Base-by-base conservation (phyloP, 257 asterid genomes). In the Ilex aquifolium region DNA sequence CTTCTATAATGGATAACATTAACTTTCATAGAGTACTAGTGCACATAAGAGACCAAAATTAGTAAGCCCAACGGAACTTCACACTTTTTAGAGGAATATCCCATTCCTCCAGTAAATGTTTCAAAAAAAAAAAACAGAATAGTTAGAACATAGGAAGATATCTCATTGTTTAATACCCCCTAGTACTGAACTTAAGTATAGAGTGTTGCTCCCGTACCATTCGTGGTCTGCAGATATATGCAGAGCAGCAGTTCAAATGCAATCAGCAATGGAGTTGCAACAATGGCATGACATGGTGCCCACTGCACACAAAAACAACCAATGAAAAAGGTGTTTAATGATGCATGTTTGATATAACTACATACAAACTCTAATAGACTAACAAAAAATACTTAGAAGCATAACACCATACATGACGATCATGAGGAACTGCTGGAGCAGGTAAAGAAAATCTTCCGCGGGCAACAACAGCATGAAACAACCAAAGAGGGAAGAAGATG, bases 261-360 rank as follows among this genome's bases (percentile, higher is more conserved):
- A 67, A 90, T 77, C 62, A 93, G 90, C 89, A 93, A 76, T 10
- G 99, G 97, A 70, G 72, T 81, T 49, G 95, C 99, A 80, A 86
- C 97, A 76, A 90, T 91, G 44, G 96, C 80, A 83, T 93, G 99
- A 74, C 99, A 93, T 27, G 99, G 99, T 69, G 99, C 97, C 99
- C 97, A 93, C 99, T 93, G 61, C 44, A 69, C 81, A 84, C 58
- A 62, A 72, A 56, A 65, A 29, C n/a, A 14, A 32, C 61, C 71
- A 63, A 17, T 52, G 64, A 48, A 58, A 62, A 67, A 65, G 60
- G 56, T 49, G 65, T 57, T 65, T 56, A 21, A 66, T 55, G 46
- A 32, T 56, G 32, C 56, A 32, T 12, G 56, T 56, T 69, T 48
- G 46, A 59, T 53, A 61, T 51, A 62, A 50, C 50, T 54, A 44